A percentile compares a stretch with the other conserved stretches of the same genome.
These are phyloP conservation scores for Claviceps purpurea DNA, from an alignment of 2,329 filamentous ascomycete species.

Conservation along the genomic window DNA sequence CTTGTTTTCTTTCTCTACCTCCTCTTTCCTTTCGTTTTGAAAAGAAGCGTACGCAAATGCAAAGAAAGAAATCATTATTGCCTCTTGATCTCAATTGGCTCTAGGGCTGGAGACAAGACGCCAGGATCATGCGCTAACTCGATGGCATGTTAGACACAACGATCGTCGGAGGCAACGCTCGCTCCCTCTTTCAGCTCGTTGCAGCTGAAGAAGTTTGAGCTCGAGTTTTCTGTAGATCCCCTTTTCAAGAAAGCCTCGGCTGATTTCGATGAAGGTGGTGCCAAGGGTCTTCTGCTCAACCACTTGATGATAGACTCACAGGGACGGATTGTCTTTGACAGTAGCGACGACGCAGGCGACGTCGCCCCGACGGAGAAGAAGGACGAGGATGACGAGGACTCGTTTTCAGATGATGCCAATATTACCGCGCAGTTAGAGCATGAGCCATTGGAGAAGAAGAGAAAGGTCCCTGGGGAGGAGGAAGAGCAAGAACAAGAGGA, in stretches of 20 bases:
- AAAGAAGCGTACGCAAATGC: too few species aligned
- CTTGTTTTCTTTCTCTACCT: too few species aligned
- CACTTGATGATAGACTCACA: conserved; percentile 90
- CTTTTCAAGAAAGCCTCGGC: conserved; percentile 99
- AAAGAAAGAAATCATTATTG: conserved; percentile 42
- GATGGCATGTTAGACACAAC: conserved; percentile 35
- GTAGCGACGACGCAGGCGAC: conserved; percentile 70
- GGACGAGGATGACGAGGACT: conserved; percentile 26
- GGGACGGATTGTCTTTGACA: conserved; percentile 94
- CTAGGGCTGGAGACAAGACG: not conserved
- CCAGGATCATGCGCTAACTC: not conserved
- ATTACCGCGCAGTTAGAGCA: conserved; percentile 25
- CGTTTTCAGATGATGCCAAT: conserved; percentile 17
- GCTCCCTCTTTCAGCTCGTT: conserved; percentile 77
- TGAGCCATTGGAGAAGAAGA: conserved; percentile 29
- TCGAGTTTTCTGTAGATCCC: conserved; percentile 92
- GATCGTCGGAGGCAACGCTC: conserved; percentile 85
- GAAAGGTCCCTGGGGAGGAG: conserved; percentile 18
- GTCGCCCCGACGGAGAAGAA: conserved; percentile 21
- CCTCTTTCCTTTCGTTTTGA: too few species aligned
- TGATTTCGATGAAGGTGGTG: conserved; percentile 95
- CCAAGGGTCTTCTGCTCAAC: conserved; percentile 87
- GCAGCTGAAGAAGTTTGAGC: conserved; percentile 92
- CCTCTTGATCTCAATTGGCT: not conserved
- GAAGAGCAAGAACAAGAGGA: conserved; percentile 28